These are phyloP conservation scores for Mycena epipterygia DNA, from an alignment of 768 basidiomycete species.

Conservation along the genomic window DNA sequence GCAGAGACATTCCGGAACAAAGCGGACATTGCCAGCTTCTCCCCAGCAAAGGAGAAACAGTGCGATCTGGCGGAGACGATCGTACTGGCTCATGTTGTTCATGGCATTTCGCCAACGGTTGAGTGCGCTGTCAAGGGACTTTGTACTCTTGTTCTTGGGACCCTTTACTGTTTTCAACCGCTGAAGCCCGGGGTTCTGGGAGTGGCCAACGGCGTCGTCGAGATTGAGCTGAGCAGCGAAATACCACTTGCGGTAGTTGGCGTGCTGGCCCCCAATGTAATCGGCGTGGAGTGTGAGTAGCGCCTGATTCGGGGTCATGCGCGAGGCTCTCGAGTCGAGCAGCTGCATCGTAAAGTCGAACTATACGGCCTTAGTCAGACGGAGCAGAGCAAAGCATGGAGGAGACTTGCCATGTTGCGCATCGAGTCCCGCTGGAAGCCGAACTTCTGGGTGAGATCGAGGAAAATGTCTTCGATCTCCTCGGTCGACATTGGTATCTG, in stretches of 20 bases:
- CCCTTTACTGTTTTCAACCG: constrained; percentile 89
- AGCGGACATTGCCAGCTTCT: constrained; percentile 97
- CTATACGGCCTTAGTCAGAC: constrained; percentile 52
- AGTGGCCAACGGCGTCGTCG: constrained; percentile 97
- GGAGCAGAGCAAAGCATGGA: constrained; percentile 15
- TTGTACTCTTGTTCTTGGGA: constrained; percentile 63
- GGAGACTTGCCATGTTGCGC: constrained; percentile 86
- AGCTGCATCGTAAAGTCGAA: constrained; percentile 99
- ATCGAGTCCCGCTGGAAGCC: constrained; percentile 97
- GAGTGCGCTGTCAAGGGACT: constrained; percentile 93
- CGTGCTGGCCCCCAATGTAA: constrained; percentile 98
- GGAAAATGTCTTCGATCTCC: constrained; percentile 98
- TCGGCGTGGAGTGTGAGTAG: constrained; percentile 97
- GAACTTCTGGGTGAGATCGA: constrained; percentile 98
- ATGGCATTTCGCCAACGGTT: constrained; percentile 98
- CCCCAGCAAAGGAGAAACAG: constrained; percentile 98
- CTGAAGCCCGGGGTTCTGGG: constrained; percentile 93
- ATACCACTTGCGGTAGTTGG: constrained; percentile 99
- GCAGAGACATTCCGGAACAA: constrained; percentile 96
- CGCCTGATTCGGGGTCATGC: constrained; percentile 97
- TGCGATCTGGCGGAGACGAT: constrained; percentile 95
- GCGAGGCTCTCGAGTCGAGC: constrained; percentile 97
- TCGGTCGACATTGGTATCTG: constrained; percentile 98
- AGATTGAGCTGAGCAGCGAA: constrained; percentile 99
- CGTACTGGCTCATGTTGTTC: constrained; percentile 99